Percentiles rank a stretch among this genome's conserved stretches.
phyloP scores from a whole-genome alignment of 2,329 filamentous ascomycete species.

The Gnomoniopsis smithogilvyi region DNA sequence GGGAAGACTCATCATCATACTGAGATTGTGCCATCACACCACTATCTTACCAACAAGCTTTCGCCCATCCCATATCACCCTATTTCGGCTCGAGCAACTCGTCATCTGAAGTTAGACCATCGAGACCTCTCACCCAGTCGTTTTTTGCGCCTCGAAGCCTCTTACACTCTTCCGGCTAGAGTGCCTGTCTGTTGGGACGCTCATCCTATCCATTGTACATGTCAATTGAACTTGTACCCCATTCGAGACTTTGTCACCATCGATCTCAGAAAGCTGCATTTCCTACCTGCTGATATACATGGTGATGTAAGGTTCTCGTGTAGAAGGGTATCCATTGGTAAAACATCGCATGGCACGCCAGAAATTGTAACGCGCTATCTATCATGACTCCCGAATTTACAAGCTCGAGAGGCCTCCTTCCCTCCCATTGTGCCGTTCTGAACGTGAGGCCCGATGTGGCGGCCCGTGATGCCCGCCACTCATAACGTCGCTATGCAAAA shows the following conservation, averaged over 20 bases:
- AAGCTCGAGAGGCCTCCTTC: neutral
- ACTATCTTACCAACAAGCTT: neutral
- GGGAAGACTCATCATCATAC: neutral
- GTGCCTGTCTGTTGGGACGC: neutral
- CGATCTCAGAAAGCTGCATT: neutral
- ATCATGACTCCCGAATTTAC: slow-evolving; percentile 1
- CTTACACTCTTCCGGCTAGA: neutral
- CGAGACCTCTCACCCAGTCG: slow-evolving; percentile 6
- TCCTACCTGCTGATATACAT: neutral
- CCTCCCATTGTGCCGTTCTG: neutral
- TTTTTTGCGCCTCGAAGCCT: neutral
- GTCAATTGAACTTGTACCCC: neutral
- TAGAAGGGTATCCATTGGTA: slow-evolving; percentile 13
- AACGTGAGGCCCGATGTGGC: neutral
- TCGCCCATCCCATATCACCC: neutral
- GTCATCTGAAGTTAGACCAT: neutral
- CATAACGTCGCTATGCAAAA: neutral
- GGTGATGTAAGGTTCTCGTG: neutral
- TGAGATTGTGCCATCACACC: neutral
- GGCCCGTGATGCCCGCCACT: neutral
- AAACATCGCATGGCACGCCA: neutral
- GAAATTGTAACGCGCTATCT: neutral
- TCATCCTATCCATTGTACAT: neutral
- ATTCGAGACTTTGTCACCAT: neutral
- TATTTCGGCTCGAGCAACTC: neutral